Evolutionary conservation across 192 early-diverging fungal genomes (phyloP).

Genomic region (Thoreauomyces humboldtii): DNA sequence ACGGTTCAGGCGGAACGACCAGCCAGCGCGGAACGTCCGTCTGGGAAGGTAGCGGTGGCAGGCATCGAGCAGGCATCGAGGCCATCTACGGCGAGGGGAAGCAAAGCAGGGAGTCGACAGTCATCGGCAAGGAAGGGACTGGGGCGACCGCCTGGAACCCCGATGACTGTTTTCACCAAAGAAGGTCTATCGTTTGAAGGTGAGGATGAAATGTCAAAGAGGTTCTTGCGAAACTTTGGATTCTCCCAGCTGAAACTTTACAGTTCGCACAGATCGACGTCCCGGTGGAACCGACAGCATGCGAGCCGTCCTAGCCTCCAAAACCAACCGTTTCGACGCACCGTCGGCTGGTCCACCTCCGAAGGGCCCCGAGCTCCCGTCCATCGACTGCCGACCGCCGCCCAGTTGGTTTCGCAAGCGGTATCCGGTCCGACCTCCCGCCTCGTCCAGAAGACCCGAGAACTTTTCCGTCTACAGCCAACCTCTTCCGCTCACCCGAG

Average conservation of each 20-base stretch:
- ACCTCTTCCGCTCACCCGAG: neutral
- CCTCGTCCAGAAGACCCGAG: neutral
- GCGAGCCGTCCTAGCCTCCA: neutral
- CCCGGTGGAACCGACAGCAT: neutral
- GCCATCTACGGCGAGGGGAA: too few species aligned
- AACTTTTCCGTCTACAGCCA: neutral
- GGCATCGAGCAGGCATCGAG: too few species aligned
- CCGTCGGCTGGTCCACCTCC: neutral
- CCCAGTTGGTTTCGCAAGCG: neutral
- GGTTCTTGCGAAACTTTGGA: neutral
- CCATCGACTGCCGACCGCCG: neutral
- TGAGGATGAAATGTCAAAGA: neutral
- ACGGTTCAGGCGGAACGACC: too few species aligned
- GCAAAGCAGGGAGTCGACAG: neutral
- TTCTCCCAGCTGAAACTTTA: neutral
- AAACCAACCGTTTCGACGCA: neutral
- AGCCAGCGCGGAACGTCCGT: too few species aligned
- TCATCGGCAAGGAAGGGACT: neutral
- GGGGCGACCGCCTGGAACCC: neutral
- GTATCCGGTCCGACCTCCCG: neutral
- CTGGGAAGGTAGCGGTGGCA: too few species aligned
- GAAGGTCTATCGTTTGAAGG: neutral
- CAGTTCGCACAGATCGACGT: neutral
- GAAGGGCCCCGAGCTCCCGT: neutral
- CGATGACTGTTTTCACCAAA: neutral